Evolutionary conservation across 768 basidiomycete genomes (phyloP), one percentile per base, ranked within the genome.

Genomic region (Stropharia rugosoannulata): DNA sequence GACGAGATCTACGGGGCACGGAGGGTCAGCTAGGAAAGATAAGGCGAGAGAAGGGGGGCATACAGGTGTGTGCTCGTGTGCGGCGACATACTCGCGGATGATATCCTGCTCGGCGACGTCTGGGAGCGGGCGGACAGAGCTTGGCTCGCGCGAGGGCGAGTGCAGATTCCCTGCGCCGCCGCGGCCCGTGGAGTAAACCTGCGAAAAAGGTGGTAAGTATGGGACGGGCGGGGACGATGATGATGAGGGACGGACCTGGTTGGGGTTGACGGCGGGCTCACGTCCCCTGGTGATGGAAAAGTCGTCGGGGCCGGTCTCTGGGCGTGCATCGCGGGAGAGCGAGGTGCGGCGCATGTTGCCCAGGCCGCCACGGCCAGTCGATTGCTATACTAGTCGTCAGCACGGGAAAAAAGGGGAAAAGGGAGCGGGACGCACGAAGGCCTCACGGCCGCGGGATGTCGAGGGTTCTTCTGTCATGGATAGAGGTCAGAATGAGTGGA

Each of bases 161-260:
- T 89, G 85, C 49, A 95, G 85, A 77, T 95, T 95, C 8, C 93
- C 93, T 7, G 81, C 81, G 13, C 93, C 93, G 25, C 93, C 93
- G 49, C 92, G 84, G 10, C 93, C 93, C 41, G 80, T 80, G 16
- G 83, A 85, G 59, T 72, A 75, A 15, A 78, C 55, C 73, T 83
- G 11, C 15, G 41, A 11, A 47, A 61, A 12, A 40, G 11, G 13
- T n/a, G 5, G 29, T 27, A 5, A n/a, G n/a, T 10, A 5, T 5
- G 15, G 49, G 29, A 58, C 13, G 25, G 36, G 18, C 46, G 15
- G 40, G 37, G 6, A n/a, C 47, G n/a, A 44, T 41, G n/a, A n/a
- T n/a, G n/a, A n/a, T 36, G 36, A 7, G 12, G 19, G n/a, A 62
- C 73, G 4, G 58, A 80, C 83, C 38, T 65, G 19, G 40, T 70